Base-by-base conservation (phyloP, 495 filamentous ascomycete species). In the Hypoxylon fragiforme region DNA sequence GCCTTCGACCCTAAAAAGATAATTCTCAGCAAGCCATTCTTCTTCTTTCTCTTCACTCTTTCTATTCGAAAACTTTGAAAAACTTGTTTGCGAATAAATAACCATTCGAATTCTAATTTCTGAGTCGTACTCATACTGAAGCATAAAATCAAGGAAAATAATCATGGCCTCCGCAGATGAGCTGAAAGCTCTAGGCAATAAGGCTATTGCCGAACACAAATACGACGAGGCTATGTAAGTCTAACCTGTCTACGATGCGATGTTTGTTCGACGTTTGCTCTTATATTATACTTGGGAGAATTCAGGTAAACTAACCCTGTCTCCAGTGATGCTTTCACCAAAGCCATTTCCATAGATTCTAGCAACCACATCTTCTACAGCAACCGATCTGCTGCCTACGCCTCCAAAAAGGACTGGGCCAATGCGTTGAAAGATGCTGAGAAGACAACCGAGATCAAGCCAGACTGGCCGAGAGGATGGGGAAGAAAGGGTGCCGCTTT, bases 381-480 rank as follows among this genome's bases (percentile, higher is more conserved):
- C 62, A 98, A 98, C 74, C 86, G 94, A 49, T 97, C 95, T 7
- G 94, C 90, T 42, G 91, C 94, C n/a, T 95, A 94, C 66, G 85
- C 91, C 16, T 96, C 95, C 7, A 88, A 92, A 67, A 85, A 85
- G 59, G 84, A 96, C 31, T 98, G 88, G 76, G 77, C 86, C 57
- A 81, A 85, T 55, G 94, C 94, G 14, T 74, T 97, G 13, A 78
- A 87, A 45, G 94, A 98, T 81, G 94, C 95, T 43, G 85, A 86
- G 64, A 96, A 96, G 79, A 90, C 90, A 0, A 92, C 85, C 42
- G 82, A 94, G 77, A 75, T 97, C 69, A 97, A 97, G 78, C 88
- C 94, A 11, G 92, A 97, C 77, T 98, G 95, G 95, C 87, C 91
- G 26, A 96, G 97, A 73, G 95, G 94, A 63, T 94, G 90, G 83